Conservation (phyloP, 2,329 filamentous ascomycete genomes). For the Alternaria sp. region DNA sequence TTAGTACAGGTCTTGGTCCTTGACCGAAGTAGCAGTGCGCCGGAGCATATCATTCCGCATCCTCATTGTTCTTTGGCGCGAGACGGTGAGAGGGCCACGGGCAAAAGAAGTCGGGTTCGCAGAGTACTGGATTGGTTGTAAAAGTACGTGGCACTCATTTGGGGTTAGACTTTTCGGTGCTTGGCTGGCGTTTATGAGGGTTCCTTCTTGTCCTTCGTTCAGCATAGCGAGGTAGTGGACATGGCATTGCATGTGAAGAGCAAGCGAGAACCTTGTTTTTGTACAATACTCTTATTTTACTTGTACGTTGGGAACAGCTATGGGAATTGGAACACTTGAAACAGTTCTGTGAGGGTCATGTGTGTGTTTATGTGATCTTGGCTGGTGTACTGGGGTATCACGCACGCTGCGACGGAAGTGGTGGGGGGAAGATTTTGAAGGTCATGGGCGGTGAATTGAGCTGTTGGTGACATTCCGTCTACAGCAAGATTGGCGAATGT, state of each 20-base stretch:
- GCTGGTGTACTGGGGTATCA: no score
- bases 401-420: no score
- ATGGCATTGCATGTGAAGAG: constrained; percentile 1
- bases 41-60: background rate
- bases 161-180: background rate
- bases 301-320: background rate
- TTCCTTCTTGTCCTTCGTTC: constrained; percentile 3
- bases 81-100: background rate
- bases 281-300: constrained; percentile 1
- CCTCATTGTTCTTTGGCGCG: constrained; percentile 5
- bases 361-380: background rate
- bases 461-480: no score
- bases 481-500: no score
- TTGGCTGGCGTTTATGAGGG: background rate
- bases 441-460: no score
- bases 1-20: background rate
- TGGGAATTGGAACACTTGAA: background rate
- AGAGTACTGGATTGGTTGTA: constrained; percentile 26
- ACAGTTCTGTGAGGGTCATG: background rate
- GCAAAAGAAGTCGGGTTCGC: constrained; percentile 15
- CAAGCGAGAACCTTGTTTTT: background rate
- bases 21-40: background rate
- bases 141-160: constrained; percentile 7
- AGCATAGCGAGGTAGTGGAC: constrained; percentile 4
- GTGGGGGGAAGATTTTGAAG: no score